These are phyloP conservation scores for Zygoascus bituminiphila DNA, from an alignment of 805 yeast species.

Conservation along the genomic window DNA sequence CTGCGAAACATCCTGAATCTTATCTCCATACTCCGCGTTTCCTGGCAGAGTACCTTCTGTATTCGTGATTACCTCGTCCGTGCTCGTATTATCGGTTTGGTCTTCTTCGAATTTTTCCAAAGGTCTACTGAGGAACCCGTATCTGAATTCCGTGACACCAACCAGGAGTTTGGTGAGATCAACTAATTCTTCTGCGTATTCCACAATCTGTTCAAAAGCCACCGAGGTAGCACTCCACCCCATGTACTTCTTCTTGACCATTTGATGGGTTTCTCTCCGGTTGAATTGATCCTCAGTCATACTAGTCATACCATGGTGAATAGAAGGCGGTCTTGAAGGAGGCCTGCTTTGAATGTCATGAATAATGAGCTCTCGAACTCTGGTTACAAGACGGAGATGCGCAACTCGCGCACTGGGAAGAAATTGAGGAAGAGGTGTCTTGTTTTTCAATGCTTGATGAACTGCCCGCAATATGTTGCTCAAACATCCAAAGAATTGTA, in stretches of 20 bases:
- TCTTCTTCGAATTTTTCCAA: slow-evolving; percentile 13
- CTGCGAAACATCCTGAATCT: neutral
- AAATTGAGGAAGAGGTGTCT: slow-evolving; percentile 43
- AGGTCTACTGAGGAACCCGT: slow-evolving; percentile 44
- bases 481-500: slow-evolving; percentile 38
- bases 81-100: neutral
- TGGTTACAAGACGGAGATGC: slow-evolving; percentile 38
- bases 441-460: slow-evolving; percentile 36
- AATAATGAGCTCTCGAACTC: slow-evolving; percentile 33
- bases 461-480: slow-evolving; percentile 35
- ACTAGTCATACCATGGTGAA: neutral
- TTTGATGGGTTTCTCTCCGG: slow-evolving; percentile 5
- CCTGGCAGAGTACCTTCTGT: neutral
- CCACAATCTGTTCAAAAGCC: slow-evolving; percentile 42
- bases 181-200: slow-evolving; percentile 40
- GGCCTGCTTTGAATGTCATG: slow-evolving; percentile 4
- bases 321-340: neutral
- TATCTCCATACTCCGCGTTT: neutral
- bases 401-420: slow-evolving; percentile 43
- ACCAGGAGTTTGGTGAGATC: slow-evolving; percentile 36
- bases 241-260: slow-evolving; percentile 30
- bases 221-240: slow-evolving; percentile 47
- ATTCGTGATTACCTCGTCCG: neutral
- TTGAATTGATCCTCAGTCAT: slow-evolving; percentile 3
- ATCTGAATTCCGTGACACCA: slow-evolving; percentile 43